Conservation (phyloP, 2,329 filamentous ascomycete species). For the Stemphylium beticola region DNA sequence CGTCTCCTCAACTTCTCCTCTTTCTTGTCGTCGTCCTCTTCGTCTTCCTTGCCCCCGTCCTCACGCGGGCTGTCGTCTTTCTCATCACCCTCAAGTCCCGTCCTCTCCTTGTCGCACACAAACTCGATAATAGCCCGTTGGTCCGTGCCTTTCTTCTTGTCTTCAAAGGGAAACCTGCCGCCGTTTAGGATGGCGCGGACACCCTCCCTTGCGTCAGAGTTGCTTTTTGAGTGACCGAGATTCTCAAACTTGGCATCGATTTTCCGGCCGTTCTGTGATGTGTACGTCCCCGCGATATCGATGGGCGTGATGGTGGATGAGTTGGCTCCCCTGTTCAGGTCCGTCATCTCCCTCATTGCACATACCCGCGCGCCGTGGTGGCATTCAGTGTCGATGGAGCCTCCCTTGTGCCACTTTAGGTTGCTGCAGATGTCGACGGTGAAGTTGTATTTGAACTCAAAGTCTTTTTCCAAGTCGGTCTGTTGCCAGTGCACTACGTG, state of each 20-base stretch:
- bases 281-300: constrained; percentile 76
- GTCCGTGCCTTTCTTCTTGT: constrained; percentile 56
- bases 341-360: constrained; percentile 68
- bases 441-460: constrained; percentile 76
- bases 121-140: constrained; percentile 86
- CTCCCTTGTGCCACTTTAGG: constrained; percentile 66
- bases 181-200: constrained; percentile 72
- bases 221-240: constrained; percentile 68
- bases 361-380: constrained; percentile 77
- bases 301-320: constrained; percentile 62
- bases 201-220: constrained; percentile 73
- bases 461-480: constrained; percentile 52
- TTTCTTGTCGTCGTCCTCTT: constrained; percentile 45
- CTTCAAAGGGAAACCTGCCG: constrained; percentile 56
- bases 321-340: constrained; percentile 56
- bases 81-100: constrained; percentile 74
- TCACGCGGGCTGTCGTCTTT: constrained; percentile 65
- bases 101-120: constrained; percentile 74
- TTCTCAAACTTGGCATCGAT: constrained; percentile 71
- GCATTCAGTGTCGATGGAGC: constrained; percentile 63
- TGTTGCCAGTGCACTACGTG: constrained; percentile 68
- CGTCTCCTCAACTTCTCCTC: constrained; percentile 24
- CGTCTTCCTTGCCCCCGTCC: constrained; percentile 52
- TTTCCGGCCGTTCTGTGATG: constrained; percentile 59
- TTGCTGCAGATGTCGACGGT: constrained; percentile 77